Conservation (phyloP, 768 basidiomycete genomes). For the Cytidiella melzeri region DNA sequence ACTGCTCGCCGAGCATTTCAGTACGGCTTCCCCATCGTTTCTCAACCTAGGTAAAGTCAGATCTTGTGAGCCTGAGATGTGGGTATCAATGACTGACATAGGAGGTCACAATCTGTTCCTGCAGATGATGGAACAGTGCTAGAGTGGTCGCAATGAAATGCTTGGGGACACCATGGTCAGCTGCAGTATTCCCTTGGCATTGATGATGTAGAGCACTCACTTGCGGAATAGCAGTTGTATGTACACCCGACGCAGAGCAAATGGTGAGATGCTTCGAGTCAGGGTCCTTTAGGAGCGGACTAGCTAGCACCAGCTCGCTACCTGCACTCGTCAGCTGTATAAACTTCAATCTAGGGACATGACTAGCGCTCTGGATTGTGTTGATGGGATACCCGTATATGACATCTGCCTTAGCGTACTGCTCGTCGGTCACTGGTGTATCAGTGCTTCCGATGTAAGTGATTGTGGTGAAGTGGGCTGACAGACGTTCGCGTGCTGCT, state of each 20-base stretch:
- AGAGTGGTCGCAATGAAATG: conserved; percentile 11
- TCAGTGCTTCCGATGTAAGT: background rate
- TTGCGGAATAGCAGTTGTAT: conserved; percentile 9
- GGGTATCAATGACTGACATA: conserved; percentile 1
- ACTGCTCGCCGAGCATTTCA: conserved; percentile 6
- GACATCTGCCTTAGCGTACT: conserved; percentile 3
- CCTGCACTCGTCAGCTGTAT: conserved; percentile 13
- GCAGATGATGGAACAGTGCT: conserved; percentile 8
- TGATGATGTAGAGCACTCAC: no score
- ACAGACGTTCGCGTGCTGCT: conserved; percentile 4
- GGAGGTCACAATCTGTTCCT: conserved; percentile 10
- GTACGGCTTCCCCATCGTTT: conserved; percentile 10
- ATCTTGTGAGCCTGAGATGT: background rate
- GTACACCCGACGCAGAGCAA: conserved; percentile 9
- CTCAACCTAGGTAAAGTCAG: conserved; percentile 5
- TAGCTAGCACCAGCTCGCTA: background rate
- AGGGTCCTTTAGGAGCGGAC: conserved; percentile 7
- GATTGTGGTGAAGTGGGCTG: conserved; percentile 1
- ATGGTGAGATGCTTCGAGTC: conserved; percentile 2
- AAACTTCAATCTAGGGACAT: conserved; percentile 10
- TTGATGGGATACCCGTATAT: conserved; percentile 4
- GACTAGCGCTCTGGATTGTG: background rate
- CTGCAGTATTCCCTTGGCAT: background rate
- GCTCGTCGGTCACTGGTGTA: background rate
- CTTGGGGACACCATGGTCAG: background rate